Base-by-base conservation (phyloP, 495 filamentous ascomycete species). In the Penicillium subrubescens region DNA sequence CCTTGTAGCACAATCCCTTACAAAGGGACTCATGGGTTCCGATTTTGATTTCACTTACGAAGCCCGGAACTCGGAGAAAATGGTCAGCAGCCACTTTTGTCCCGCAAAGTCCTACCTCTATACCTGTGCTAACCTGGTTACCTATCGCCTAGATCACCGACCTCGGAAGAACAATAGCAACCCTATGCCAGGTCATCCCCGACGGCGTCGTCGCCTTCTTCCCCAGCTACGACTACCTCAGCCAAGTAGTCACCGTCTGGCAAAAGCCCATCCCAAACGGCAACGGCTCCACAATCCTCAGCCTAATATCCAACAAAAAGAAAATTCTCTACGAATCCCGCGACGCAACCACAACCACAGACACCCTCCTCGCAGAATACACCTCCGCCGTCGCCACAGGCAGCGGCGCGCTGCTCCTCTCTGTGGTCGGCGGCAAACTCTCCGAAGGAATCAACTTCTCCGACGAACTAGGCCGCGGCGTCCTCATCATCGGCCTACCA, bases 391-490 rank as follows among this genome's bases (percentile, higher is more conserved):
- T 97, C 65, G 81, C 89, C 48, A 67, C 75, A 5, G 82, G 83
- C 15, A 84, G 83, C 61, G 95, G 95, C 8, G 93, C 89, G 0
- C 81, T 97, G 11, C 83, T 99, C 3, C 84, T 99, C n/a, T 91
- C 91, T 41, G 92, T 99, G n/a, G 89, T 99, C 4, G 94, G 95
- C 43, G 95, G 95, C 34, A 95, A 93, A 66, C 86, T 99, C 77
- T 94, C 90, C 58, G 95, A 99, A 77, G 95, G 95, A 60, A 98
- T 99, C 80, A 99, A 99, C 76, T 99, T 99, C 82, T 93, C 93
- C 15, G 95, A 99, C 73, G 83, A 84, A 15, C 87, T 99, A 12
- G 95, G 95, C 5, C 87, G 95, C 43, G 93, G 91, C 52, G 92
- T 99, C 41, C 73, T 97, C 8, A 90, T 98, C 51, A 86, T 98